Conservation (phyloP, 2,329 filamentous ascomycete species). For the Cercospora berteroae region DNA sequence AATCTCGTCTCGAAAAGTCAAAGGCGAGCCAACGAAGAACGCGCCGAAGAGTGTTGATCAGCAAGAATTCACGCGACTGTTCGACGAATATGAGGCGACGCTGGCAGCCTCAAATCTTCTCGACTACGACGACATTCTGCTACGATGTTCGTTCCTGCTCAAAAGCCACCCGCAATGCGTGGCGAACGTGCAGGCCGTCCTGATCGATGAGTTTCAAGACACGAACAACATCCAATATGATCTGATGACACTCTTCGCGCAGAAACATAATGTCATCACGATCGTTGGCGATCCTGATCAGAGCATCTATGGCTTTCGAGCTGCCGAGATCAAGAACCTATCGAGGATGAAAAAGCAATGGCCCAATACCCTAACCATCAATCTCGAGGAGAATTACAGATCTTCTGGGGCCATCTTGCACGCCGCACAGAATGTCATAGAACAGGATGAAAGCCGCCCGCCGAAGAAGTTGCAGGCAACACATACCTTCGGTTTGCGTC, state of each 20-base stretch:
- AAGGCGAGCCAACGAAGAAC: conserved; percentile 49
- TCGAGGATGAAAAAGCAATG: conserved; percentile 74
- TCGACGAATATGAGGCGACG: conserved; percentile 73
- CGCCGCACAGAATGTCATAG: conserved; percentile 79
- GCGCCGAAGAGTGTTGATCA: conserved; percentile 53
- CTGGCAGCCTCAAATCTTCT: conserved; percentile 75
- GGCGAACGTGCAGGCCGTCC: conserved; percentile 81
- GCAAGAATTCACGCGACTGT: conserved; percentile 66
- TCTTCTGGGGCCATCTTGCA: conserved; percentile 82
- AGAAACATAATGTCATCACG: conserved; percentile 71
- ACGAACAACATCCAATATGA: conserved; percentile 95
- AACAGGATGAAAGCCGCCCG: conserved; percentile 80
- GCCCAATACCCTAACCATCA: conserved; percentile 73
- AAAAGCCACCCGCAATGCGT: conserved; percentile 73
- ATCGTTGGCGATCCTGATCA: conserved; percentile 97
- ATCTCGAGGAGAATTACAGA: conserved; percentile 90
- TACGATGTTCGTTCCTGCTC: conserved; percentile 79
- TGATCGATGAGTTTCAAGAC: conserved; percentile 98
- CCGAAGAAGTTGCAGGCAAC: conserved; percentile 77
- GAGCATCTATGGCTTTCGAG: conserved; percentile 95
- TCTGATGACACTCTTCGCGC: conserved; percentile 83
- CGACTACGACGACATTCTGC: conserved; percentile 90
- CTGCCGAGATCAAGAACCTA: conserved; percentile 87
- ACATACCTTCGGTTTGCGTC: conserved; percentile 73
- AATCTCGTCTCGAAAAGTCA: conserved; percentile 66